Evolutionary conservation across 2,329 filamentous ascomycete species (phyloP).

Genomic region (Colletotrichum coccodes): DNA sequence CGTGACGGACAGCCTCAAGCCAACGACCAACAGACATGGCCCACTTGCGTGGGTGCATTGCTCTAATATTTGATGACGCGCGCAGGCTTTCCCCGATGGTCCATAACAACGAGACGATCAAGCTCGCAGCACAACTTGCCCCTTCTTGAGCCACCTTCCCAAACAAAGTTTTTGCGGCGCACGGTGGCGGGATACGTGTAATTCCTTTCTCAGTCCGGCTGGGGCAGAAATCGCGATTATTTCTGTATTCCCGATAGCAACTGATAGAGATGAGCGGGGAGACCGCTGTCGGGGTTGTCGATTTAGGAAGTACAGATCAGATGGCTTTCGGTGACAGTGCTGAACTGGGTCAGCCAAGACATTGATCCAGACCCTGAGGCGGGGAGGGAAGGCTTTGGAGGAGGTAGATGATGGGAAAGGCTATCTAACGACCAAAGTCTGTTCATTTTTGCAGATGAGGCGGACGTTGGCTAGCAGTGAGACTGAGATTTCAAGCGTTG

Average conservation of each 20-base stretch:
- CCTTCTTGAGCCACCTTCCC: not conserved
- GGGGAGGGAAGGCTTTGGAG: not conserved
- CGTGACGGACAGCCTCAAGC: not conserved
- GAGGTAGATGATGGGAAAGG: not conserved
- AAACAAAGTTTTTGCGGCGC: slow-evolving; percentile 6
- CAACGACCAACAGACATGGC: not conserved
- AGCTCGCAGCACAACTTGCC: not conserved
- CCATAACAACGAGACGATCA: not conserved
- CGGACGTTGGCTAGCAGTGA: not conserved
- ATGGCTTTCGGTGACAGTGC: not conserved
- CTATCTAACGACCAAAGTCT: not conserved
- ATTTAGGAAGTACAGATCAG: not conserved
- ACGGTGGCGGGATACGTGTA: slow-evolving; percentile 6
- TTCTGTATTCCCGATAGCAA: not conserved
- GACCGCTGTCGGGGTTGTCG: not conserved
- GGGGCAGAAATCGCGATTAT: not conserved
- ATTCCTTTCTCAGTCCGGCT: not conserved
- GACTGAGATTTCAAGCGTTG: not conserved
- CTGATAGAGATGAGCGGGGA: not conserved
- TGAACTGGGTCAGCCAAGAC: slow-evolving; percentile 6
- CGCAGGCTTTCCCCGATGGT: not conserved
- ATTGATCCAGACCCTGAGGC: not conserved
- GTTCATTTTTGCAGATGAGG: not conserved
- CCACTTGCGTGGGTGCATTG: not conserved
- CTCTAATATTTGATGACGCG: not conserved